These are phyloP conservation scores for Leucoagaricus sp. DNA, from an alignment of 1,284 basidiomycete genomes.

Conservation along the genomic window DNA sequence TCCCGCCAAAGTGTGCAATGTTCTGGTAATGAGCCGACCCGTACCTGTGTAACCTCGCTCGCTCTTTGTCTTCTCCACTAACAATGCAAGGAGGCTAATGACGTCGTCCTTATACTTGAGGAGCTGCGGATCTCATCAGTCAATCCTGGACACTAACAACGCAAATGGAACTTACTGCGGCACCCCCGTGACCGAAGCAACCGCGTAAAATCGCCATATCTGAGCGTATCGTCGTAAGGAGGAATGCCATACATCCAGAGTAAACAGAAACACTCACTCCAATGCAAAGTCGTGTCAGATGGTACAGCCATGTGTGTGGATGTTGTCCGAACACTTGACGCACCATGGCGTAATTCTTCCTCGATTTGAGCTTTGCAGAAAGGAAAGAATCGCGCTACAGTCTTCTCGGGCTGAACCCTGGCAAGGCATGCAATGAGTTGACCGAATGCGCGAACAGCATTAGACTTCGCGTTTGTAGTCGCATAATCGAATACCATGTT, in stretches of 20 bases:
- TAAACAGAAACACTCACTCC: constrained; percentile 69
- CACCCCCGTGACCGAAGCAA: constrained; percentile 74
- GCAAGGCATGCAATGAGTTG: constrained; percentile 89
- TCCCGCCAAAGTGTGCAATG: constrained; percentile 76
- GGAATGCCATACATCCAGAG: background rate
- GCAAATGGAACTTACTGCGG: constrained; percentile 44
- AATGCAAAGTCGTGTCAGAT: constrained; percentile 92
- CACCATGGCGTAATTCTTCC: constrained; percentile 87
- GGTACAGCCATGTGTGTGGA: constrained; percentile 81
- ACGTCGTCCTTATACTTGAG: constrained; percentile 72
- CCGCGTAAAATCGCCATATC: constrained; percentile 81
- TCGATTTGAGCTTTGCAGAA: constrained; percentile 82
- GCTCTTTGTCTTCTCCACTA: constrained; percentile 82
- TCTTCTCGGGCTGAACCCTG: constrained; percentile 76
- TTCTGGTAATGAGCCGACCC: constrained; percentile 78
- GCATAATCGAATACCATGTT: constrained; percentile 88
- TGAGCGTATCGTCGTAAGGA: constrained; percentile 28
- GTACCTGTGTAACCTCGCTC: constrained; percentile 90
- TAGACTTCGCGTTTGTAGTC: constrained; percentile 84
- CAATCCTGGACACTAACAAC: background rate
- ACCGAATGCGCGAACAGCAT: constrained; percentile 88
- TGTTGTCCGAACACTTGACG: constrained; percentile 90
- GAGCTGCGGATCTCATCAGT: constrained; percentile 45
- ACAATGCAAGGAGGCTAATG: constrained; percentile 66
- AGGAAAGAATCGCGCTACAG: constrained; percentile 80